Conservation (phyloP, 352 stramenopile genomes). For the Globisporangium sylvaticum region DNA sequence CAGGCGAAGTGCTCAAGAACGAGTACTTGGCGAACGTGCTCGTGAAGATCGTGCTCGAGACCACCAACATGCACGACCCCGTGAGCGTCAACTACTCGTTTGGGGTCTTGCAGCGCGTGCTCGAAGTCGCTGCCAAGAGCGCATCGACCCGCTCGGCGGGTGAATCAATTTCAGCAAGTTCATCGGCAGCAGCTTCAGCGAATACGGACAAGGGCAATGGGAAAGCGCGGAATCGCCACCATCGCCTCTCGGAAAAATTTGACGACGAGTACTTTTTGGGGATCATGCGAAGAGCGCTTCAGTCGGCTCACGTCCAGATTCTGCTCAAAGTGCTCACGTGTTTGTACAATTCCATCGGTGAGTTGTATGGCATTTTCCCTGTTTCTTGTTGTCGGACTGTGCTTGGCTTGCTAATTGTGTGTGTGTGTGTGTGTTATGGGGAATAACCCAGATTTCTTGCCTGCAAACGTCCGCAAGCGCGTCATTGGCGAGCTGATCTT, state of each 20-base stretch:
- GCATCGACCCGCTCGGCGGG: neutral
- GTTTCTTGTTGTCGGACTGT: neutral
- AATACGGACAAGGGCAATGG: constrained; percentile 6
- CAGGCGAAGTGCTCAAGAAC: constrained; percentile 67
- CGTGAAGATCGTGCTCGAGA: constrained; percentile 75
- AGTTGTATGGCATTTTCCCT: neutral
- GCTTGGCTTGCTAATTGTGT: neutral
- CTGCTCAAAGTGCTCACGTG: constrained; percentile 84
- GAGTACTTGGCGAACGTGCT: constrained; percentile 65
- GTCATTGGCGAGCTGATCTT: constrained; percentile 73
- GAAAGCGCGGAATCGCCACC: constrained; percentile 10
- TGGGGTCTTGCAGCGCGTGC: constrained; percentile 68
- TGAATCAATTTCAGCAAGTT: neutral
- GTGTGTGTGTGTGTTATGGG: neutral
- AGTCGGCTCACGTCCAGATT: constrained; percentile 79
- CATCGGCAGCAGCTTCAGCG: neutral
- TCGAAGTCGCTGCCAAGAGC: constrained; percentile 49
- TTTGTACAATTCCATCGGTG: constrained; percentile 82
- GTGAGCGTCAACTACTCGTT: constrained; percentile 84
- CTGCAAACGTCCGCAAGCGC: constrained; percentile 52
- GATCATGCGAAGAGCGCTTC: constrained; percentile 64
- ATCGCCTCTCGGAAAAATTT: constrained; percentile 46
- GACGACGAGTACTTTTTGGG: constrained; percentile 69
- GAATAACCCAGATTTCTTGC: constrained; percentile 47
- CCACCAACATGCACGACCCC: constrained; percentile 80